Conservation (phyloP, 2,329 filamentous ascomycete species). For the Echinosphaeria canescens region DNA sequence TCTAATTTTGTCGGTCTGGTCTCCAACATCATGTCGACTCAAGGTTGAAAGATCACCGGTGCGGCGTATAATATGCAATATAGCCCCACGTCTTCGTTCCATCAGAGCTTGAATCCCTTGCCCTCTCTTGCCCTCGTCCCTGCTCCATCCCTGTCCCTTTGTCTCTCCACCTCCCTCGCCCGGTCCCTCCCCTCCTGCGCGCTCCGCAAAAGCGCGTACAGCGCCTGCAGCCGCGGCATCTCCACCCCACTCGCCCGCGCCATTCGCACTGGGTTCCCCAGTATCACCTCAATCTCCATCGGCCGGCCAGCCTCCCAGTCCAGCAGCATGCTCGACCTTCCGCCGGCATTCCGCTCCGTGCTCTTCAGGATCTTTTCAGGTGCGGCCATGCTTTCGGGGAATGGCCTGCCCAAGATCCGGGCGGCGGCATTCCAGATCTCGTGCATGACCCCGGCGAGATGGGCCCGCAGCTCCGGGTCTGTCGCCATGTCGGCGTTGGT, state of each 20-base stretch:
- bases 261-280: constrained; percentile 48
- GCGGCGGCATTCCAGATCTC: constrained; percentile 46
- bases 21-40: too few relatives aligned
- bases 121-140: background rate
- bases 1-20: too few relatives aligned
- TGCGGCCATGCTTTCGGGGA: constrained; percentile 35
- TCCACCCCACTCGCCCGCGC: constrained; percentile 38
- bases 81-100: too few relatives aligned
- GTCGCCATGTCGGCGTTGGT: constrained; percentile 44
- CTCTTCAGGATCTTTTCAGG: constrained; percentile 40
- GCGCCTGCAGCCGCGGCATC: constrained; percentile 41
- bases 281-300: constrained; percentile 51
- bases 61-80: too few relatives aligned
- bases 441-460: constrained; percentile 44
- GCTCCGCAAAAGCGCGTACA: constrained; percentile 44
- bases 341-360: constrained; percentile 41
- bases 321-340: constrained; percentile 43
- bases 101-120: too few relatives aligned
- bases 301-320: constrained; percentile 46
- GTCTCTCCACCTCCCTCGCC: constrained; percentile 5
- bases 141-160: constrained; percentile 13
- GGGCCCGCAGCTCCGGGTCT: constrained; percentile 37
- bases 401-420: constrained; percentile 34
- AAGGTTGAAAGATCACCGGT: too few relatives aligned
- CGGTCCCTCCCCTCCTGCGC: constrained; percentile 29